These are phyloP conservation scores for Candida pseudoviswanathii DNA, from an alignment of 1,139 yeast genomes.

Conservation along the genomic window DNA sequence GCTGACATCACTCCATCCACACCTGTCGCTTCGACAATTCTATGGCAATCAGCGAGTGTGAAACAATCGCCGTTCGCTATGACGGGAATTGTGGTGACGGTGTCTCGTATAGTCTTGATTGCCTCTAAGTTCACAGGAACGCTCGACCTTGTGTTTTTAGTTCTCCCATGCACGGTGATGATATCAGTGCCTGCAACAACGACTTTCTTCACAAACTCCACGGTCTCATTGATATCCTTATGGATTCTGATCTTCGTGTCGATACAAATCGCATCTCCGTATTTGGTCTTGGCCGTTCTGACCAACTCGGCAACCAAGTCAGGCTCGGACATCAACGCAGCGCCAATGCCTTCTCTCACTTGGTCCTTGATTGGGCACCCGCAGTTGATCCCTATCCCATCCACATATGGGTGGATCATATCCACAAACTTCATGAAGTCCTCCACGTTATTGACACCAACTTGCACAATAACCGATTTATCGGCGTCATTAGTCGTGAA, in stretches of 20 bases:
- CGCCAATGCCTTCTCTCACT: slow-evolving; percentile 94
- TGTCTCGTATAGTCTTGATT: slow-evolving; percentile 62
- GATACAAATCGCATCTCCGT: slow-evolving; percentile 68
- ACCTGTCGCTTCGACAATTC: slow-evolving; percentile 65
- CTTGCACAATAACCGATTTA: slow-evolving; percentile 79
- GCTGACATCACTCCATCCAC: slow-evolving; percentile 97
- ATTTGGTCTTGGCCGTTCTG: slow-evolving; percentile 70
- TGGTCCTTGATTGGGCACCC: slow-evolving; percentile 98
- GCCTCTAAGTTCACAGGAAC: slow-evolving; percentile 84
- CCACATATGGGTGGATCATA: slow-evolving; percentile 88
- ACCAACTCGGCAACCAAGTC: slow-evolving; percentile 85
- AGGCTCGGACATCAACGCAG: slow-evolving; percentile 86
- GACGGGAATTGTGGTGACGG: slow-evolving; percentile 67
- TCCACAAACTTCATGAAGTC: slow-evolving; percentile 83
- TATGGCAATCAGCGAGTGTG: slow-evolving; percentile 58
- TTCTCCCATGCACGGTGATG: slow-evolving; percentile 92
- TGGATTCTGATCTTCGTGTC: slow-evolving; percentile 95
- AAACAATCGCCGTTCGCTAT: slow-evolving; percentile 97
- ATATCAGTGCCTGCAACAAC: slow-evolving; percentile 91
- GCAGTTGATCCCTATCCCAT: slow-evolving; percentile 93
- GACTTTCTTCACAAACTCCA: slow-evolving; percentile 68
- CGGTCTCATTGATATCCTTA: slow-evolving; percentile 69
- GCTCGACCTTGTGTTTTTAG: slow-evolving; percentile 81
- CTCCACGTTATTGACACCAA: slow-evolving; percentile 86
- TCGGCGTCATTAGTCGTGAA: slow-evolving; percentile 77